These are phyloP conservation scores for Kondoa subrosea DNA, from an alignment of 768 basidiomycete genomes.

Conservation along the genomic window DNA sequence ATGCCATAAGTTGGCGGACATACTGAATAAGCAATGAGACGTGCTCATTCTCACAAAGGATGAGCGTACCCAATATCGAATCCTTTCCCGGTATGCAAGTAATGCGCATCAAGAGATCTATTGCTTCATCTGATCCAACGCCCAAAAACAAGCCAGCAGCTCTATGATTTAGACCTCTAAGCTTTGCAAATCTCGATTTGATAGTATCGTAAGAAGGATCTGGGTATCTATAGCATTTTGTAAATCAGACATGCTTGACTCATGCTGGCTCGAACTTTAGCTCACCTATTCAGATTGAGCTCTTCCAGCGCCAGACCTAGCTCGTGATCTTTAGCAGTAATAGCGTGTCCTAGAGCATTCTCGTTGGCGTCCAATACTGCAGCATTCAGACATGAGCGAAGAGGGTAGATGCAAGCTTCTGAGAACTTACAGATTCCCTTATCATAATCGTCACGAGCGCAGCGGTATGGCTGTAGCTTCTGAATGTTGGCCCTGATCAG, in stretches of 20 bases:
- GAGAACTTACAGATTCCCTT: background rate
- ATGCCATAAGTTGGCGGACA: conserved; percentile 91
- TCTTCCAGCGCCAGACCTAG: conserved; percentile 35
- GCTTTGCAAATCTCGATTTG: conserved; percentile 53
- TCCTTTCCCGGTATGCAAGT: conserved; percentile 63
- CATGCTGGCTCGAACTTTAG: conserved; percentile 9
- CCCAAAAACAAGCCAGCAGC: conserved; percentile 71
- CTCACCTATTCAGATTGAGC: conserved; percentile 9
- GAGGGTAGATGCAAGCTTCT: background rate
- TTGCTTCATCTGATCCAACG: conserved; percentile 90
- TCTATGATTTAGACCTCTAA: conserved; percentile 49
- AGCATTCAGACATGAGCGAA: conserved; percentile 42
- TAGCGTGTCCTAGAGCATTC: conserved; percentile 78
- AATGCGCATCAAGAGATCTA: conserved; percentile 82
- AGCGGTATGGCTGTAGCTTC: conserved; percentile 75
- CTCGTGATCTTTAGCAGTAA: conserved; percentile 33
- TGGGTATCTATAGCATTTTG: conserved; percentile 67
- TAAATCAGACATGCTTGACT: conserved; percentile 13
- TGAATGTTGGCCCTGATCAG: conserved; percentile 53
- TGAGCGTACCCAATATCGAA: conserved; percentile 56
- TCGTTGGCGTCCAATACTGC: conserved; percentile 96
- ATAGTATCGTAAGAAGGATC: conserved; percentile 70
- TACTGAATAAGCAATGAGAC: conserved; percentile 10
- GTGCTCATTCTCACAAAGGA: background rate
- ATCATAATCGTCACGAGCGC: conserved; percentile 81